Evolutionary conservation across 2,329 filamentous ascomycete genomes (phyloP).

Genomic region (Alternaria longipes): DNA sequence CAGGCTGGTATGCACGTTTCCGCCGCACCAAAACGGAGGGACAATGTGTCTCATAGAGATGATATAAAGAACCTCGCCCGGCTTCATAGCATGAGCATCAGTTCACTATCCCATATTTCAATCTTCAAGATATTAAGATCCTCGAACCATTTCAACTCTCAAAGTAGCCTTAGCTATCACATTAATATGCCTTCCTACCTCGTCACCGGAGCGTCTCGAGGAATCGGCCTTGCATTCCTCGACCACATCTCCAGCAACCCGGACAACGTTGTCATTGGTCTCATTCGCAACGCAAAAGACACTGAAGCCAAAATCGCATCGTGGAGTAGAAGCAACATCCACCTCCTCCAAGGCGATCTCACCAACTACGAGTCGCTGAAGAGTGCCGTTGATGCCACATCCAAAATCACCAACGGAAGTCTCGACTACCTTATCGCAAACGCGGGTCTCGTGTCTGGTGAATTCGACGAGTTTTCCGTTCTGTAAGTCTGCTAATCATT

Average conservation of each 20-base stretch:
- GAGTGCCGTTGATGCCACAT: conserved; percentile 42
- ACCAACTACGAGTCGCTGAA: conserved; percentile 45
- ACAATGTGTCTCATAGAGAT: background rate
- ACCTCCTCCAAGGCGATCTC: conserved; percentile 52
- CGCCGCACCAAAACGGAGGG: background rate
- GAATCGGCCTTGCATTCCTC: conserved; percentile 34
- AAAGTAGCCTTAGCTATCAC: background rate
- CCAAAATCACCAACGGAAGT: conserved; percentile 46
- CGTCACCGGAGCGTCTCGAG: conserved; percentile 46
- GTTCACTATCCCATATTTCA: background rate
- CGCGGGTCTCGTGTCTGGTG: conserved; percentile 39
- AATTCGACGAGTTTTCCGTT: conserved; percentile 21
- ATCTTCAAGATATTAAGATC: background rate
- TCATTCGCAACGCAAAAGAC: conserved; percentile 40
- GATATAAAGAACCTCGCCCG: background rate
- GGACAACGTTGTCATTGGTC: conserved; percentile 45
- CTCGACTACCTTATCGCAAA: conserved; percentile 57
- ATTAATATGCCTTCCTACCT: conserved; percentile 43
- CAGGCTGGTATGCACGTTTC: background rate
- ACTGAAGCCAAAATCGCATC: conserved; percentile 16
- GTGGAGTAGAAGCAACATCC: conserved; percentile 42
- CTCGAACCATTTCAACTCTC: background rate
- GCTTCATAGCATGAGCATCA: background rate
- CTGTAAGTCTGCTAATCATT: conserved; percentile 5
- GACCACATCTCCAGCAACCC: conserved; percentile 35